Conservation (phyloP, 805 yeast species). For the Kluyveromyces lactis region DNA sequence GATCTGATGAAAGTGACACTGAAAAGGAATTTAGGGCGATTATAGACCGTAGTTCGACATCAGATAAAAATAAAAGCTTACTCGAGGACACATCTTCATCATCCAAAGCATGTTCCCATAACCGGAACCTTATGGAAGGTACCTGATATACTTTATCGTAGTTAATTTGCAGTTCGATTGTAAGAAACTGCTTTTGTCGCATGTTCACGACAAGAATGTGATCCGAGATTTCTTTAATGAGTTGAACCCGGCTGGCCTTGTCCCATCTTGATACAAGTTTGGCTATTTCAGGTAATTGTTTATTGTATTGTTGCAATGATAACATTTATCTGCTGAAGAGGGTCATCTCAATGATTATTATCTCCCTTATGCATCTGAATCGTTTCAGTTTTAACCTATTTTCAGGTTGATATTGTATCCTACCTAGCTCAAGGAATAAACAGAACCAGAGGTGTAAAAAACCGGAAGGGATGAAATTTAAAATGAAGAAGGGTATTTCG, state of each 20-base stretch:
- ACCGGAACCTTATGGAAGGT: conserved; percentile 15
- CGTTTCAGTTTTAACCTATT: too few relatives aligned
- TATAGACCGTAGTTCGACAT: neutral
- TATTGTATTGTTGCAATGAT: neutral
- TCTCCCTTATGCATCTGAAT: too few relatives aligned
- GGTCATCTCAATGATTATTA: too few relatives aligned
- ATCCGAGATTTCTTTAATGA: too few relatives aligned
- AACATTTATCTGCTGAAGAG: too few relatives aligned
- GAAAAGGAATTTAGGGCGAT: neutral
- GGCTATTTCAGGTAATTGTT: neutral
- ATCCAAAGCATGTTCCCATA: conserved; percentile 10
- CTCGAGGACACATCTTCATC: conserved; percentile 5
- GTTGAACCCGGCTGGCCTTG: neutral
- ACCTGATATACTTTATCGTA: conserved; percentile 18
- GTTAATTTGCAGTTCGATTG: conserved; percentile 13
- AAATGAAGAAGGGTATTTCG: too few relatives aligned
- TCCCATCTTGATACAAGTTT: neutral
- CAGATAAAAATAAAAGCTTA: neutral
- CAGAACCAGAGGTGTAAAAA: too few relatives aligned
- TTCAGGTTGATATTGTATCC: too few relatives aligned
- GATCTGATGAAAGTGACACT: neutral
- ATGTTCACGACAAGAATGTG: neutral
- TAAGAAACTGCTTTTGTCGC: neutral
- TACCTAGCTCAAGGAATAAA: too few relatives aligned
- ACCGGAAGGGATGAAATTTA: too few relatives aligned